These are phyloP conservation scores for Dictyostelium brefeldianum DNA, from an alignment of 78 protist genomes.

Conservation along the genomic window DNA sequence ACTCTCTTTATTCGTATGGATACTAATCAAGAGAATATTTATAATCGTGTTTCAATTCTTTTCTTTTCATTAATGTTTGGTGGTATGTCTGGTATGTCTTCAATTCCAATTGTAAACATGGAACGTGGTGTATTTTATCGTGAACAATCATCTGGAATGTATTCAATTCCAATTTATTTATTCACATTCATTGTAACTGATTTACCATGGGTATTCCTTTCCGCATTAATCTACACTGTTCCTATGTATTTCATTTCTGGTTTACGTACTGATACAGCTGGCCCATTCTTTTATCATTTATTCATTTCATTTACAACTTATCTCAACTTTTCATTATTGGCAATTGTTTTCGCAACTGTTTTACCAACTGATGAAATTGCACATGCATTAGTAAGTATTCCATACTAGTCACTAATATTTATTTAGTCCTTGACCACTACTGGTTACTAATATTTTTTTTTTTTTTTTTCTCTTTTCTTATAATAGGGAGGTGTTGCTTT, in stretches of 20 bases:
- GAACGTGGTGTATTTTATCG: slow-evolving; percentile 84
- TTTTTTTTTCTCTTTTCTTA: too few species aligned
- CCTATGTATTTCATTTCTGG: slow-evolving; percentile 69
- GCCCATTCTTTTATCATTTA: slow-evolving; percentile 61
- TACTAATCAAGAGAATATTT: slow-evolving; percentile 39
- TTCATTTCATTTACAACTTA: slow-evolving; percentile 24
- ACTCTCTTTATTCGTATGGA: slow-evolving; percentile 52
- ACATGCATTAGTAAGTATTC: too few species aligned
- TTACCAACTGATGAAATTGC: slow-evolving; percentile 71
- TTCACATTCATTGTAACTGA: slow-evolving; percentile 49
- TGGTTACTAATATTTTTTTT: too few species aligned
- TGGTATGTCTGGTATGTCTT: slow-evolving; percentile 77
- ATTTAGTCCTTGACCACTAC: too few species aligned
- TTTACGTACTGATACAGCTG: slow-evolving; percentile 4
- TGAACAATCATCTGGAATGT: slow-evolving; percentile 76
- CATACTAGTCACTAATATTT: too few species aligned
- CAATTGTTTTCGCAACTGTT: slow-evolving; percentile 42
- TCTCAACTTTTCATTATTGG: slow-evolving; percentile 34
- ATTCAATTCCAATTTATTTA: slow-evolving; percentile 62
- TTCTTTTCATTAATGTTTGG: slow-evolving; percentile 77
- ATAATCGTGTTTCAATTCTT: slow-evolving; percentile 53
- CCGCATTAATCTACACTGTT: slow-evolving; percentile 43
- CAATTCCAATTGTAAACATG: slow-evolving; percentile 49
- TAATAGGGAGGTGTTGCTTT: slow-evolving; percentile 63
- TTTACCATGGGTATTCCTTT: slow-evolving; percentile 59